Conservation (phyloP, 2,329 filamentous ascomycete genomes). For the Talaromyces atroroseus region DNA sequence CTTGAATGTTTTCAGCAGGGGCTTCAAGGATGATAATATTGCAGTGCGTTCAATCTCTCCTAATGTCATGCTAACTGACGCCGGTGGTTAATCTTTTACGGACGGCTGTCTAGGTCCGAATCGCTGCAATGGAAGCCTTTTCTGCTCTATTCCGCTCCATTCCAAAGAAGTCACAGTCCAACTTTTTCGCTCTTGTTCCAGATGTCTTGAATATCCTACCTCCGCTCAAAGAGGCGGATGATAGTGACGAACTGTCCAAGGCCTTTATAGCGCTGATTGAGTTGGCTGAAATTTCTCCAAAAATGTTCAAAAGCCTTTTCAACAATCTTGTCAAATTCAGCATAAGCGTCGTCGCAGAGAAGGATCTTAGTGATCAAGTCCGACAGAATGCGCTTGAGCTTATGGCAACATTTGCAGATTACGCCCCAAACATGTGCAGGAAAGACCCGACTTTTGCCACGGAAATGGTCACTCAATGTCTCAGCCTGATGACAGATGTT, state of each 20-base stretch:
- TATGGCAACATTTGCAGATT: constrained; percentile 97
- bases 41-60: constrained; percentile 48
- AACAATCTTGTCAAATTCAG: constrained; percentile 87
- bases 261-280: constrained; percentile 89
- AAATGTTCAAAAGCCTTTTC: constrained; percentile 97
- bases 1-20: constrained; percentile 77
- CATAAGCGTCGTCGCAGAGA: constrained; percentile 90
- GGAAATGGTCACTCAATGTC: constrained; percentile 97
- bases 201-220: constrained; percentile 92
- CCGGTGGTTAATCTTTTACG: constrained; percentile 13
- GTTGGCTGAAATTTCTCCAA: constrained; percentile 85
- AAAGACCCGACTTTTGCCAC: constrained; percentile 87
- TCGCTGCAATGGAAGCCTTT: constrained; percentile 95
- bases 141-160: constrained; percentile 92
- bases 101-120: constrained; percentile 61
- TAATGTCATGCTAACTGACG: neutral
- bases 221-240: constrained; percentile 83
- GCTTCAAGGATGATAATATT: constrained; percentile 84
- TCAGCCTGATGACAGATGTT: constrained; percentile 97
- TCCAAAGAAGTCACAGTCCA: constrained; percentile 77
- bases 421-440: constrained; percentile 87
- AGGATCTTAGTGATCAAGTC: constrained; percentile 83
- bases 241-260: constrained; percentile 86
- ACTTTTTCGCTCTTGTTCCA: constrained; percentile 81
- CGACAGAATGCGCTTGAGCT: constrained; percentile 93